Evolutionary conservation across 805 yeast species (phyloP), one percentile per base, ranked within the genome.

Genomic region (Teunomyces tritomae): DNA sequence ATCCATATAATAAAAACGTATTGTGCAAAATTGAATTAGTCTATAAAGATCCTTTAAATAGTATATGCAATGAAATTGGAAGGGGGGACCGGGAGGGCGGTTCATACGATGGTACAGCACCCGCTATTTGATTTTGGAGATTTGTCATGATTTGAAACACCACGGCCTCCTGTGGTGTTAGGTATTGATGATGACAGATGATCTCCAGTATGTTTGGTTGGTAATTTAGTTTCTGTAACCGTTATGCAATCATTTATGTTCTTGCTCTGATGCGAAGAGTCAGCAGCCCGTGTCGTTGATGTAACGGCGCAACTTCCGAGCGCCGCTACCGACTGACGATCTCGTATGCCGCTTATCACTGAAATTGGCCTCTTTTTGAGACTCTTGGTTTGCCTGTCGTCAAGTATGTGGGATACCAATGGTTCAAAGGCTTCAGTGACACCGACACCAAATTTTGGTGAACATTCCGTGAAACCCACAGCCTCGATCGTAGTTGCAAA

Each of bases 371-470:
- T 24, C 11, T 24, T 16, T 6, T 16, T 7, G 11, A 5, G 26
- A 13, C n/a, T 13, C n/a, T n/a, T 24, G 14, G 40, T n/a, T n/a
- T 9, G 40, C n/a, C 40, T 24, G 6, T 26, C 17, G 28, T 20
- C 2, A 26, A 44, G 28, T 13, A 47, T 28, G 20, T 47, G 40
- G 30, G 51, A 52, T 1, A 64, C 58, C 29, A 70, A 53, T 2
- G 68, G 62, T n/a, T 53, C 49, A 48, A 70, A 71, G 2, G 62
- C 67, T 9, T 62, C 63, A 4, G 57, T 54, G 1, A 71, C 56
- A 3, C 56, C 52, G 0, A 48, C 28, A 5, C 56, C 62, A 14
- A 43, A 26, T 34, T 49, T 48, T 4, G 70, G 49, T 30, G 68
- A 61, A 14, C 64, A 61, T 50, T 71, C 76, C 20, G 43, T 17